phyloP scores from a whole-genome alignment of 306 rosid genomes.

The Corylus americana region DNA sequence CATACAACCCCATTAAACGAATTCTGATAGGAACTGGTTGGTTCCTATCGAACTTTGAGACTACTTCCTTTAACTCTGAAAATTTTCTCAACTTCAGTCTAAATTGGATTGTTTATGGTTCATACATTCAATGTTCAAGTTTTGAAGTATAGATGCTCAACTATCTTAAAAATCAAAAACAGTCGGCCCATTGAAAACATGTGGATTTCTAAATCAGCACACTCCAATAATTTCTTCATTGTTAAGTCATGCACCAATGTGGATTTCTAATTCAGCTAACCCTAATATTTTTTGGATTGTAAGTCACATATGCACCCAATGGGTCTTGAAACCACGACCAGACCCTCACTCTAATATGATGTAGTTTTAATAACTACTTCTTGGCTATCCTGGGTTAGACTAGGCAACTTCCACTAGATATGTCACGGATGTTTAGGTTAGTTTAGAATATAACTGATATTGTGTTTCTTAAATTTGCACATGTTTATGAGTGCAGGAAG shows the following conservation, averaged over 20 bases:
- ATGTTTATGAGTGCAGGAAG: background rate
- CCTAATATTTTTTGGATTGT: background rate
- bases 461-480: background rate
- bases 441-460: background rate
- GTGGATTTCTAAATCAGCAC: background rate
- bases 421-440: background rate
- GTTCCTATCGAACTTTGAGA: background rate
- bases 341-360: background rate
- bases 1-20: background rate
- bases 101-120: background rate
- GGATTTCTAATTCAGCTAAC: background rate
- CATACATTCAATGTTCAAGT: background rate
- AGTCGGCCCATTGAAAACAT: background rate
- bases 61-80: background rate
- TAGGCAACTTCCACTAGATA: background rate
- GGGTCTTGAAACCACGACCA: background rate
- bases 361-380: no score
- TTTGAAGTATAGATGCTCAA: background rate
- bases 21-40: background rate
- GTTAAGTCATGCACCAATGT: background rate
- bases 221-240: background rate
- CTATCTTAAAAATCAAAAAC: background rate
- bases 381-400: no score
- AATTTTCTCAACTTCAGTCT: background rate
- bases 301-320: background rate